A percentile compares a stretch with the other conserved stretches of the same genome.
Conservation (phyloP, 805 yeast genomes). For the Wickerhamiella allomyrinae region DNA sequence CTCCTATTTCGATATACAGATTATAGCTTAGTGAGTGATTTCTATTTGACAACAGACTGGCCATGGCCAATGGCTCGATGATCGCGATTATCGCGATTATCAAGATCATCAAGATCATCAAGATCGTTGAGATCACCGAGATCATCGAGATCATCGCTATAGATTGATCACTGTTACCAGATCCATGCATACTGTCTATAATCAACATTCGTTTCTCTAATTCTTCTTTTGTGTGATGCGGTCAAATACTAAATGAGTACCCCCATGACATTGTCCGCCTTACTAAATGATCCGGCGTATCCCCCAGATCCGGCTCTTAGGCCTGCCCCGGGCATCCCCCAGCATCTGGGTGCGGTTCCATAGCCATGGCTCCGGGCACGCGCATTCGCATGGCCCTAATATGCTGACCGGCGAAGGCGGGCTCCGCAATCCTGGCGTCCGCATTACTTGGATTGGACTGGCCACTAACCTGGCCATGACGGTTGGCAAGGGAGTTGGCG, state of each 20-base stretch:
- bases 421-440: slow-evolving; percentile 64
- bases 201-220: too few relatives aligned
- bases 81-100: too few relatives aligned
- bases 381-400: slow-evolving; percentile 13
- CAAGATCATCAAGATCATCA: too few relatives aligned
- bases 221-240: too few relatives aligned
- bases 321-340: background rate
- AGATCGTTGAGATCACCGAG: too few relatives aligned
- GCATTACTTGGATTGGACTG: slow-evolving; percentile 87
- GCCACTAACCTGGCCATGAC: slow-evolving; percentile 78
- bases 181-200: too few relatives aligned
- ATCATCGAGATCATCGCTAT: too few relatives aligned
- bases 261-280: background rate
- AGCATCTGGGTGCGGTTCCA: background rate
- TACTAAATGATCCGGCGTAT: slow-evolving; percentile 1
- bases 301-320: background rate
- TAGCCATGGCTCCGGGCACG: slow-evolving; percentile 4
- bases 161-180: too few relatives aligned
- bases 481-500: slow-evolving; percentile 73
- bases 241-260: too few relatives aligned
- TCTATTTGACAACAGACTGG: too few relatives aligned
- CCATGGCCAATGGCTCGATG: too few relatives aligned
- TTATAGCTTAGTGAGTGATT: too few relatives aligned
- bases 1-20: background rate
- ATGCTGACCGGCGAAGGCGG: slow-evolving; percentile 24